Base-by-base conservation (phyloP, 768 basidiomycete genomes). In the Suillus tomentosus region DNA sequence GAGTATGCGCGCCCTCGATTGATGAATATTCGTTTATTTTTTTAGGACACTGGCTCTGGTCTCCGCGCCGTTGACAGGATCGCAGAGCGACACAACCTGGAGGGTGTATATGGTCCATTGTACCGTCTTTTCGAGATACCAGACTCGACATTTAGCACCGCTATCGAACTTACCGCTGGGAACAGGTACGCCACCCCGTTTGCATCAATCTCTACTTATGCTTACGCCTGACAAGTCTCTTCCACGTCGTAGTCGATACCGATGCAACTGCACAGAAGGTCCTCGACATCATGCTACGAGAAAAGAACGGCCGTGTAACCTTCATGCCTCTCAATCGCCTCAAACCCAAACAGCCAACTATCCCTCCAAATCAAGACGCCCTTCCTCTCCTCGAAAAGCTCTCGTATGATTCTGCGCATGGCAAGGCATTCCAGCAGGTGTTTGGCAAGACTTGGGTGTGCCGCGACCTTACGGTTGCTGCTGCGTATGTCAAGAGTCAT, bases 281-380 rank as follows among this genome's bases (percentile, higher is more conserved):
- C n/a, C 86, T 99, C 14, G 92, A 97, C 22, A 81, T 91, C 67
- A 98, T 99, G 96, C 80, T 95, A 69, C 88, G 88, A 71, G 95
- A 99, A 74, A 94, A 92, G 74, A 91, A 87, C 13, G 97, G 96
- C 2, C 89, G 97, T 59, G 92, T 99, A 9, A 99, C 97, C 0
- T 98, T 99, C 79, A 96, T 99, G 90, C 97, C 97, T 22, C 85
- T 99, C 47, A 99, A 99, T 76, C 90, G 97, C 15, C 87, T 99
- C 64, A 89, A 90, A 69, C 90, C 91, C 61, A 93, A 91, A 67
- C 82, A 82, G 43, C 80, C 82, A 1, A 80, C 84, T 0, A 79
- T 86, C 22, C 89, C 89, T 10, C 85, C 83, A 54, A 90, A 88
- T 0, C 84, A 88, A 64, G 90, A 93, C 65, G 89, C 90, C 0